Evolutionary conservation across 176 grass and related monocot species (phyloP).

Genomic region (Chrysopogon serrulatus): DNA sequence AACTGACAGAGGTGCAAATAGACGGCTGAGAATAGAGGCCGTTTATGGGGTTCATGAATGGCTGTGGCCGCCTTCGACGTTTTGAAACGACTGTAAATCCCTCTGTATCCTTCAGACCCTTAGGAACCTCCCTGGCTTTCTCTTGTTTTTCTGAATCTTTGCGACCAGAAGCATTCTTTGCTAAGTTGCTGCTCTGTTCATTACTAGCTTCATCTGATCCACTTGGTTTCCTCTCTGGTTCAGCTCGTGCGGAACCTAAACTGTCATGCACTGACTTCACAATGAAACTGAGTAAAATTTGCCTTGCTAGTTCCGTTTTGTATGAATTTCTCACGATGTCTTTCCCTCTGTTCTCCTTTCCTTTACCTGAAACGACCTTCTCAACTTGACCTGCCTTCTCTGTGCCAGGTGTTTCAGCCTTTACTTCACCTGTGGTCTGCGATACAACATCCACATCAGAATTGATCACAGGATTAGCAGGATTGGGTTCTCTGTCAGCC

Average conservation of each 20-base stretch:
- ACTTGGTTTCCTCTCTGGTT: slow-evolving; percentile 30
- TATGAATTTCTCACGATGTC: slow-evolving; percentile 32
- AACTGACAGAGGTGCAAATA: slow-evolving; percentile 76
- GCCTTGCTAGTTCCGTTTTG: slow-evolving; percentile 86
- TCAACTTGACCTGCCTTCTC: slow-evolving; percentile 43
- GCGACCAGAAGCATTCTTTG: not conserved
- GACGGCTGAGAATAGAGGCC: slow-evolving; percentile 78
- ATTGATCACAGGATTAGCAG: slow-evolving; percentile 24
- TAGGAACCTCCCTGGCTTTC: slow-evolving; percentile 5
- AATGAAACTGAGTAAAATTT: slow-evolving; percentile 95
- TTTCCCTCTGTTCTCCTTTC: slow-evolving; percentile 54
- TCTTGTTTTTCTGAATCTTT: slow-evolving; percentile 32
- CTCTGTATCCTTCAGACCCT: slow-evolving; percentile 66
- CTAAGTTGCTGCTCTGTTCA: slow-evolving; percentile 30
- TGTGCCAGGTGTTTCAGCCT: not conserved
- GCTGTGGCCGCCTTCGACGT: slow-evolving; percentile 66
- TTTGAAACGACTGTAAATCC: slow-evolving; percentile 91
- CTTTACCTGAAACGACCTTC: slow-evolving; percentile 36
- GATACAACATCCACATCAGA: slow-evolving; percentile 2
- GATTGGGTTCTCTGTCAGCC: slow-evolving; percentile 25
- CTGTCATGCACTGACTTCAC: slow-evolving; percentile 77
- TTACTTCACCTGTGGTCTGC: slow-evolving; percentile 12
- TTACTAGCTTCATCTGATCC: slow-evolving; percentile 38
- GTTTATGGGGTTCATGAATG: slow-evolving; percentile 58
- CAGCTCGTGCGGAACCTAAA: slow-evolving; percentile 41